phyloP scores from a whole-genome alignment of 2,329 filamentous ascomycete species.

The Ophiosphaerella narmari region DNA sequence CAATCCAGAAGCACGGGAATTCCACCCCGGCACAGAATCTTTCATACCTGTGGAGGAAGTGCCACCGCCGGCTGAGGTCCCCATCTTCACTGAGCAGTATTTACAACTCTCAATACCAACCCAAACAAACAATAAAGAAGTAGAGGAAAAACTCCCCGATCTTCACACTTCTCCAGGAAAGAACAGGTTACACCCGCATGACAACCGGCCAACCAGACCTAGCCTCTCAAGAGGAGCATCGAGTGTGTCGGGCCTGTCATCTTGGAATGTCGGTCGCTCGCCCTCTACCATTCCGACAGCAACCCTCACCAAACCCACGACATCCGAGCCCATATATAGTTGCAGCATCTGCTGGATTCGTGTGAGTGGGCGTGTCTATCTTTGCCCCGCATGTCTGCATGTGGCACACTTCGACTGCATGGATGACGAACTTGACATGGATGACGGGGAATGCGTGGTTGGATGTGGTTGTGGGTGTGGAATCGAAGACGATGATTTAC shows the following conservation, averaged over 20 bases:
- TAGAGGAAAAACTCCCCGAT: conserved; percentile 22
- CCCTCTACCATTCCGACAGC: conserved; percentile 9
- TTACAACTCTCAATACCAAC: conserved; percentile 37
- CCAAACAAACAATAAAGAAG: conserved; percentile 20
- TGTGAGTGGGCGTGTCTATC: conserved; percentile 40
- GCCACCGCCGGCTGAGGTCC: conserved; percentile 16
- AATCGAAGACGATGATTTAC: conserved; percentile 31
- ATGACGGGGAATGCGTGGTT: conserved; percentile 38
- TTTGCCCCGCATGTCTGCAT: conserved; percentile 44
- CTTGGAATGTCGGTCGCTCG: conserved; percentile 16
- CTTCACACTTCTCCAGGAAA: conserved; percentile 22
- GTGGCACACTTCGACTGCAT: conserved; percentile 46
- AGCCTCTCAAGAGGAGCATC: conserved; percentile 34
- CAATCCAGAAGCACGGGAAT: conserved; percentile 44
- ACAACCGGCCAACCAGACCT: conserved; percentile 17
- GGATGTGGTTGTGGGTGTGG: conserved; percentile 37
- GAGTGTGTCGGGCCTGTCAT: conserved; percentile 31
- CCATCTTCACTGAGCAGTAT: conserved; percentile 32
- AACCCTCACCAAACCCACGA: conserved; percentile 12
- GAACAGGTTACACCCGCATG: conserved; percentile 20
- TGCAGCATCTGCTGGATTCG: conserved; percentile 48
- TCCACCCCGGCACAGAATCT: conserved; percentile 29
- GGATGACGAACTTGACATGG: conserved; percentile 26
- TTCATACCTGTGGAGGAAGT: conserved; percentile 20
- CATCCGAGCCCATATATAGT: conserved; percentile 31